Evolutionary conservation across 805 yeast genomes (phyloP), one percentile per base, ranked within the genome.

Genomic region (Starmerella apicola): DNA sequence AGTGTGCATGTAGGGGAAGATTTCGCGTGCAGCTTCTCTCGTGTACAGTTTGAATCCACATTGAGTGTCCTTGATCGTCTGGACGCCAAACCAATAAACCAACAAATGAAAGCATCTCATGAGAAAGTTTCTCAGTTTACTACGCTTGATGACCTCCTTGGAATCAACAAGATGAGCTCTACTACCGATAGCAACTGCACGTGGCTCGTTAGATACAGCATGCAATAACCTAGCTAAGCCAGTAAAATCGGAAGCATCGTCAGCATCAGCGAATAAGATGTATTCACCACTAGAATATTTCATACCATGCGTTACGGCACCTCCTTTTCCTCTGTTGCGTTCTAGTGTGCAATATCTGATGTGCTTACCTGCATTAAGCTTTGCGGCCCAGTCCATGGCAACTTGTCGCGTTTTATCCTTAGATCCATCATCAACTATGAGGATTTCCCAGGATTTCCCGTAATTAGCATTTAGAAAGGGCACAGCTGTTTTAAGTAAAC

Each of bases 11-110:
- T 71, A 76, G 2, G 96, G 95, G 59, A 85, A 84, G 32, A 91
- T 81, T 38, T 53, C 53, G 15, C 52, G 54, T 19, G 78, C 71
- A 0, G 95, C 79, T 7, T 67, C 63, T 44, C 76, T 71, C 50
- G 88, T 82, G 61, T 88, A 91, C 59, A 91, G 63, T 60, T 91
- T 91, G 65, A 91, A 91, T 2, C 98, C 98, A 64, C 98, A 91
- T 64, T 91, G 98, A 9, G 98, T 91, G 60, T 91, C 98, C 44
- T 79, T 74, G 45, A 91, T 76, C 5, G 75, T 69, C 50, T 94
- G 69, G 34, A 91, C 81, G 13, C 98, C 98, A 64, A 91, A 88
- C 5, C 86, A 64, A 55, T 64, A 91, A 22, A 91, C 88, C 50
- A 91, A 66, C 2, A 84, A 66, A 58, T 91, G 97, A 46, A 91